Conservation (phyloP, 371 early-diverging fungal species). For the Mortierella sp. region DNA sequence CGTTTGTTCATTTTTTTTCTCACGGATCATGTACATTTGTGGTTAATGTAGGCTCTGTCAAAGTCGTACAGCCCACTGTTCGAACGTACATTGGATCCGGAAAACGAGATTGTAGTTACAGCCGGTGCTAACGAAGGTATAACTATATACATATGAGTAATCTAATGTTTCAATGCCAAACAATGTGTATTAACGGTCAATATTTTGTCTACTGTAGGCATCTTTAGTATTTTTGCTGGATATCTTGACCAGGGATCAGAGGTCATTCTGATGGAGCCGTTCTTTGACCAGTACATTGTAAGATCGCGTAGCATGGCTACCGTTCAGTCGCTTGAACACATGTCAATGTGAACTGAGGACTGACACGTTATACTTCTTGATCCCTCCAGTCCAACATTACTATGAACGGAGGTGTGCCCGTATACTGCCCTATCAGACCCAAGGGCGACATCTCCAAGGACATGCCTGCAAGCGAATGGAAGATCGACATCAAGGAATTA, state of each 20-base stretch:
- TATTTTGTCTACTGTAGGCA: slow-evolving; percentile 62
- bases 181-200: too few species aligned
- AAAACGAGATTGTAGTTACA: slow-evolving; percentile 87
- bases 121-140: slow-evolving; percentile 95
- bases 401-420: slow-evolving; percentile 91
- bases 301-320: too few species aligned
- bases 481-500: slow-evolving; percentile 85
- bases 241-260: slow-evolving; percentile 86
- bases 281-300: slow-evolving; percentile 94
- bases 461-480: slow-evolving; percentile 83
- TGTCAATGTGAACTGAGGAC: too few species aligned
- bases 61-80: slow-evolving; percentile 80
- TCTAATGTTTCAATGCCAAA: too few species aligned
- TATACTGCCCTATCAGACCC: slow-evolving; percentile 84
- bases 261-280: slow-evolving; percentile 93
- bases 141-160: too few species aligned
- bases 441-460: slow-evolving; percentile 58
- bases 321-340: too few species aligned
- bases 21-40: background rate
- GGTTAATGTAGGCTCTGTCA: slow-evolving; percentile 72
- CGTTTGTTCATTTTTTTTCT: slow-evolving; percentile 7
- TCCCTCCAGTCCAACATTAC: slow-evolving; percentile 75
- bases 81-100: slow-evolving; percentile 75
- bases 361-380: too few species aligned
- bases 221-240: slow-evolving; percentile 83